These are phyloP conservation scores for Erysimum cheiri DNA, from an alignment of 441 rosid species.

Conservation along the genomic window DNA sequence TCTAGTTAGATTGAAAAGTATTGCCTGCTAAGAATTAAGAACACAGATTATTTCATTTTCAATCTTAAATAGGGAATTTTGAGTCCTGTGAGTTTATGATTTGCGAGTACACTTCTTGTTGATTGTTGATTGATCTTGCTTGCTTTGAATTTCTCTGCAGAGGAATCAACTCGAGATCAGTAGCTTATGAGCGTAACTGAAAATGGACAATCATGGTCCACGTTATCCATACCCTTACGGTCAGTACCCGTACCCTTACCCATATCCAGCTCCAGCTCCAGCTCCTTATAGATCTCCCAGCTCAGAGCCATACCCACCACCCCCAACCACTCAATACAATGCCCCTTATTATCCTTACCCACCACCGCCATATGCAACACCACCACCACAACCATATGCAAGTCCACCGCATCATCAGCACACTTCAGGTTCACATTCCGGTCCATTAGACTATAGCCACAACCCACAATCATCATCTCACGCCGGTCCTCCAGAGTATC, in stretches of 20 bases:
- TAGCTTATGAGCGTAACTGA: conserved; percentile 12
- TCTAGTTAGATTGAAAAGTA: conserved; percentile 4
- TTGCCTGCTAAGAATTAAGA: neutral
- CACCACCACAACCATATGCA: conserved; percentile 41
- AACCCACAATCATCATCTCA: conserved; percentile 34
- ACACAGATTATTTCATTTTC: neutral
- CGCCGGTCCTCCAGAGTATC: conserved; percentile 45
- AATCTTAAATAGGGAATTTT: neutral
- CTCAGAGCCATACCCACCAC: conserved; percentile 53
- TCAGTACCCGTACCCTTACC: conserved; percentile 46
- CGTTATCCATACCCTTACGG: conserved; percentile 44
- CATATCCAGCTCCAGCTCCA: conserved; percentile 46
- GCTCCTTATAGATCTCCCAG: conserved; percentile 54
- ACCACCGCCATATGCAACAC: conserved; percentile 45
- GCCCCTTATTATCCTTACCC: conserved; percentile 53
- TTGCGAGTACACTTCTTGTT: neutral
- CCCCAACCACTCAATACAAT: conserved; percentile 45
- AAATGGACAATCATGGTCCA: conserved; percentile 42
- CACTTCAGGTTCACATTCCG: conserved; percentile 35
- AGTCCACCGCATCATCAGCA: conserved; percentile 38
- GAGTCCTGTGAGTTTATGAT: neutral
- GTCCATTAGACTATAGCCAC: conserved; percentile 46
- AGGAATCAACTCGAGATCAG: conserved; percentile 2
- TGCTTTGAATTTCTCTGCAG: neutral
- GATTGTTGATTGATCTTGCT: neutral